A percentile compares a stretch with the other conserved stretches of the same genome.
These are phyloP conservation scores for Microdochium trichocladiopsis DNA, from an alignment of 2,329 filamentous ascomycete species.

Conservation along the genomic window DNA sequence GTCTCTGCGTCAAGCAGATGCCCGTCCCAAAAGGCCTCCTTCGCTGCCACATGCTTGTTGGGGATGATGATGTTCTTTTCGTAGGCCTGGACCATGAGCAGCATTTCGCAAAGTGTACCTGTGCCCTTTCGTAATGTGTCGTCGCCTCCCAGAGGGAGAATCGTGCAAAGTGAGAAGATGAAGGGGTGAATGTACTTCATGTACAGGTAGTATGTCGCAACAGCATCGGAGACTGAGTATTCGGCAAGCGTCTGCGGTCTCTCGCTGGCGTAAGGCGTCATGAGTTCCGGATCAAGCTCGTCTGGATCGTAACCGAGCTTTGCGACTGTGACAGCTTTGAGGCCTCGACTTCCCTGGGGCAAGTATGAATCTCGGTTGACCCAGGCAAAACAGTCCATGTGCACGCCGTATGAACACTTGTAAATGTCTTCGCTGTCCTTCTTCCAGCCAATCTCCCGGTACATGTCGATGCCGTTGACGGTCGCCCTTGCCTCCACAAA, in stretches of 20 bases:
- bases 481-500: constrained; percentile 93
- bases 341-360: constrained; percentile 90
- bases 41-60: constrained; percentile 89
- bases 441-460: constrained; percentile 93
- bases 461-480: constrained; percentile 97
- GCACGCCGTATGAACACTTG: constrained; percentile 90
- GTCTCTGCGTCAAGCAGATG: constrained; percentile 95
- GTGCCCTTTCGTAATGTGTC: constrained; percentile 93
- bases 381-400: constrained; percentile 99
- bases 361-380: constrained; percentile 98
- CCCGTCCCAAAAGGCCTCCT: constrained; percentile 93
- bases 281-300: constrained; percentile 92
- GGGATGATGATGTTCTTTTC: constrained; percentile 85
- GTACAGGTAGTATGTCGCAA: constrained; percentile 97
- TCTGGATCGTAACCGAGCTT: constrained; percentile 98
- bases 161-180: constrained; percentile 97
- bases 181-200: constrained; percentile 99
- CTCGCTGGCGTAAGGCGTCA: constrained; percentile 88
- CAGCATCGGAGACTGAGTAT: constrained; percentile 97
- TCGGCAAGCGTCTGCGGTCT: constrained; percentile 90
- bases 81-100: constrained; percentile 98
- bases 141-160: constrained; percentile 86
- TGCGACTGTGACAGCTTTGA: constrained; percentile 96
- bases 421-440: constrained; percentile 96
- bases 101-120: constrained; percentile 97